Base-by-base conservation (phyloP, 345 rosid species). In the Linum usitatissimum region DNA sequence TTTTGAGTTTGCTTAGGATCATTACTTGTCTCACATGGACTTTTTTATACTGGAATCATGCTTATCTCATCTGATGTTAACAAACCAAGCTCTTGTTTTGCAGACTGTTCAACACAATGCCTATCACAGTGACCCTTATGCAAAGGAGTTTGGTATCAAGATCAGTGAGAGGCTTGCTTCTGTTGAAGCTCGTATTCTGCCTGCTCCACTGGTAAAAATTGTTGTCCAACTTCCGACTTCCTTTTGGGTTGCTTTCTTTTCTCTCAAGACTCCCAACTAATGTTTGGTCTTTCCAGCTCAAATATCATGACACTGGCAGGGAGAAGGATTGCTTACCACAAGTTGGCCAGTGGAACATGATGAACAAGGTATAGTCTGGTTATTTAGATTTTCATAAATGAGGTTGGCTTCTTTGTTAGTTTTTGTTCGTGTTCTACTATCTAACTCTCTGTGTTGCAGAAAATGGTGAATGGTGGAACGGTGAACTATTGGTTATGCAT, bases 311-410 rank as follows among this genome's bases (percentile, higher is more conserved):
- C 18, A 88, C 95, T 0, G 97, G 97, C 28, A 80, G 87, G 69
- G 93, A 90, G 71, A 86, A 78, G 79, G 83, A 82, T 66, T 88
- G 96, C 71, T 73, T 83, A 49, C 99, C 99, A 55, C 92, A 90
- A 71, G 93, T 90, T 62, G 99, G 99, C 3, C 95, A 89, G 57
- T 94, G 99, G 99, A 94, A 94, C 57, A 94, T 94, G 99, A 90
- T 88, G 99, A 90, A 94, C 14, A 94, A 90, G 85, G 99, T 94
- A 83, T 18, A 30, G 36, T 4, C 58, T 57, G 10, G 10, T 18
- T 57, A 1, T 57, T 55, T 17, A 30, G 6, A 19, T 31, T 10
- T 23, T 28, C 54, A 21, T 49, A 7, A 23, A 48, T 30, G 7
- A 62, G 19, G 5, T 8, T 23, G 28, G 28, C 28, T 23, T 23